These are phyloP conservation scores for Exutisphaerella laricina DNA, from an alignment of 2,329 filamentous ascomycete species.

Conservation along the genomic window DNA sequence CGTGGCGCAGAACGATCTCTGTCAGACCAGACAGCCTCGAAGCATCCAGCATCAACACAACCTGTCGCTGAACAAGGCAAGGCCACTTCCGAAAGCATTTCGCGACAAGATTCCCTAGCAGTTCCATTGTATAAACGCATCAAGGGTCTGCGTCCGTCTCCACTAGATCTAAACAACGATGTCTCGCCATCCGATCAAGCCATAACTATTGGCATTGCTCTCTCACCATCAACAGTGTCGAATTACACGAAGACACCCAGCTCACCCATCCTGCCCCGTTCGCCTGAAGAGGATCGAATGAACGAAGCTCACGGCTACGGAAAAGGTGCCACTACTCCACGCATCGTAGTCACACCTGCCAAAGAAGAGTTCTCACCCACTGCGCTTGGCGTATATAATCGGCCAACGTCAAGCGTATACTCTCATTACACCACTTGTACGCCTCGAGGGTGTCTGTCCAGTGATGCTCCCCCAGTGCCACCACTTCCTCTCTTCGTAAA, in stretches of 20 bases:
- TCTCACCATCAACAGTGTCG: constrained; percentile 53
- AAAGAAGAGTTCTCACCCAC: constrained; percentile 51
- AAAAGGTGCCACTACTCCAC: constrained; percentile 37
- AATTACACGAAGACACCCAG: constrained; percentile 36
- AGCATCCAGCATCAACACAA: background rate
- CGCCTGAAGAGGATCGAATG: background rate
- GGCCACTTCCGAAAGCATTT: background rate
- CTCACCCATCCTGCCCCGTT: constrained; percentile 12
- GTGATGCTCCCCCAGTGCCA: constrained; percentile 55
- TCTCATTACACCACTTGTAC: constrained; percentile 47
- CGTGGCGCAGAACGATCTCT: constrained; percentile 11
- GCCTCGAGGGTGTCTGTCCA: constrained; percentile 15
- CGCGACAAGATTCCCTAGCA: constrained; percentile 6
- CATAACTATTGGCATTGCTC: constrained; percentile 65
- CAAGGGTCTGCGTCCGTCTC: constrained; percentile 26
- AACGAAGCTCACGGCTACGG: background rate
- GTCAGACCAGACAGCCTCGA: background rate
- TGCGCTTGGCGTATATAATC: constrained; percentile 37
- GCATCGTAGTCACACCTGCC: constrained; percentile 50
- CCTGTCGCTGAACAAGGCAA: too few relatives aligned
- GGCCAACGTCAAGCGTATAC: constrained; percentile 55
- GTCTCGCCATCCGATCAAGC: constrained; percentile 65
- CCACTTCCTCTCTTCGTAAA: constrained; percentile 43
- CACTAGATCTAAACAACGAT: constrained; percentile 36
- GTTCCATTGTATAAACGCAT: constrained; percentile 23